Evolutionary conservation across 257 asterid species (phyloP).

Genomic region (Echites panduratus): DNA sequence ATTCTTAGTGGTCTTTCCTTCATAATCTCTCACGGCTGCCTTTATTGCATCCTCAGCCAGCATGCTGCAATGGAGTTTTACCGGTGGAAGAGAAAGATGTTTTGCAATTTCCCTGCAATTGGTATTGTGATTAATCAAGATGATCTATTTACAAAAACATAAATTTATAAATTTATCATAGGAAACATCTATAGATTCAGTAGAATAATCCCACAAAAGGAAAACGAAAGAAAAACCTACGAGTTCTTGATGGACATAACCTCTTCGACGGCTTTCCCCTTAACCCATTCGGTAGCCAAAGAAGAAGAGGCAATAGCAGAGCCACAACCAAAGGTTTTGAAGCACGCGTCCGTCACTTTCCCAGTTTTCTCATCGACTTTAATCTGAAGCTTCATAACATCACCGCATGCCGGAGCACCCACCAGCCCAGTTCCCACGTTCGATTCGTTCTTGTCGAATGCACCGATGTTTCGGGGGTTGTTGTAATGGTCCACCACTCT

Average conservation of each 20-base stretch:
- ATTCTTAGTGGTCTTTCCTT: conserved; percentile 26
- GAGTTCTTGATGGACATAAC: neutral
- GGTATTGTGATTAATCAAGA: too few species aligned
- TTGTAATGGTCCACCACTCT: conserved; percentile 93
- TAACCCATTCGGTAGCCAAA: neutral
- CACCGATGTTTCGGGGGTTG: conserved; percentile 88
- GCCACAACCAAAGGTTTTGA: conserved; percentile 90
- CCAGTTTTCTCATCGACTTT: conserved; percentile 75
- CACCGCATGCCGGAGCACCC: conserved; percentile 98
- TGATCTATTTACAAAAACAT: too few species aligned
- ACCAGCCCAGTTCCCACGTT: conserved; percentile 85
- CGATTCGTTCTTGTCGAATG: conserved; percentile 80
- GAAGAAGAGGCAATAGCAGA: conserved; percentile 96
- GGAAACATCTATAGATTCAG: too few species aligned
- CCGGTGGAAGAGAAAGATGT: conserved; percentile 93
- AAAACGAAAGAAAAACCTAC: neutral
- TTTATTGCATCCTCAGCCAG: conserved; percentile 92
- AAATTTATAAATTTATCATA: too few species aligned
- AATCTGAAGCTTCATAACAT: conserved; percentile 89
- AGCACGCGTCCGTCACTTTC: conserved; percentile 78
- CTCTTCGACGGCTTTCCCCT: neutral
- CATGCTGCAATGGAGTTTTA: conserved; percentile 95
- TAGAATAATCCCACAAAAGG: too few species aligned
- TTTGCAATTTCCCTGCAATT: conserved; percentile 79
- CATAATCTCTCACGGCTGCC: conserved; percentile 80